Evolutionary conservation across 1,284 basidiomycete genomes (phyloP), one percentile per base, ranked within the genome.

Genomic region (Tilletia setariae): DNA sequence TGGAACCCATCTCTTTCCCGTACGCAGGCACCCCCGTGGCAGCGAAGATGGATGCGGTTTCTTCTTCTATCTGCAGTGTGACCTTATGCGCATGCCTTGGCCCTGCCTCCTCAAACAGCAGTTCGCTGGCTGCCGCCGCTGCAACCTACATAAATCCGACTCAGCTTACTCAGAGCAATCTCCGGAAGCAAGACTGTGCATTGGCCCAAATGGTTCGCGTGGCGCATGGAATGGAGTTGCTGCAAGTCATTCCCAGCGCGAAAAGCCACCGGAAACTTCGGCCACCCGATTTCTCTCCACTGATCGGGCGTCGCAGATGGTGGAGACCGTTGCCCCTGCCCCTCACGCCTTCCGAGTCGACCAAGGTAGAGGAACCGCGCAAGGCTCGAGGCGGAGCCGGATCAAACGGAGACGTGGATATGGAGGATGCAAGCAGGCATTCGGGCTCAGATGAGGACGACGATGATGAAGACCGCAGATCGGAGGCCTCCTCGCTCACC

Each of bases 141-240:
- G 70, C 78, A 44, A 74, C 74, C 66, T 61, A 61, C 32, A 40
- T 61, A 3, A 61, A 61, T n/a, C 56, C 56, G 2, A 61, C 56
- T 16, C 56, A 61, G 16, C 56, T 61, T 3, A 61, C 56, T 0
- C 56, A 61, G 32, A 63, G 43, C 62, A 77, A 77, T 23, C 72
- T 70, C 28, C 72, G 76, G 49, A 76, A 76, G 61, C 80, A 81
- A 66, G 77, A 82, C 65, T 82, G 80, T 49, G 79, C 80, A n/a
- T 73, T 82, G 19, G 77, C 74, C 13, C 80, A 82, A 69, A 82
- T 82, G 80, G 70, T 81, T n/a, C 73, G 79, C 6, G 70, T 81
- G 0, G 75, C 78, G 9, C 76, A 80, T 64, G 80, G 80, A 32
- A 81, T 81, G 80, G 70, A 74, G 16, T 71, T 81, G 25, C 70